Conservation (phyloP, 306 rosid genomes). For the Begonia loranthoides region DNA sequence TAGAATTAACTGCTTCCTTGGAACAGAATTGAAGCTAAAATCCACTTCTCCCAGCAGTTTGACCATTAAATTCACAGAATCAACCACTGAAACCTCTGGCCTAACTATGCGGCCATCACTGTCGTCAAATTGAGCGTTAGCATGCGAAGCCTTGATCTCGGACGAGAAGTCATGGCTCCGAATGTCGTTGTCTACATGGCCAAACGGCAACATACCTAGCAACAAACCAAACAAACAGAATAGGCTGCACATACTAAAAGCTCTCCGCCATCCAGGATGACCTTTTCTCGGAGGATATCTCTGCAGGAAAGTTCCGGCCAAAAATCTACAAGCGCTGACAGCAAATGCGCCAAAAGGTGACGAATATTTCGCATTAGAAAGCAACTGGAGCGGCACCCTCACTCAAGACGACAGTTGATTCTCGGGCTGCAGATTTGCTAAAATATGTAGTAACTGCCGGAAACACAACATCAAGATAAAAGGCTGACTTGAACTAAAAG, state of each 20-base stretch:
- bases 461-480: slow-evolving; percentile 50
- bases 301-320: slow-evolving; percentile 25
- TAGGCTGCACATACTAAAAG: slow-evolving; percentile 31
- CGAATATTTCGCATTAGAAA: slow-evolving; percentile 35
- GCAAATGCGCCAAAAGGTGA: slow-evolving; percentile 22
- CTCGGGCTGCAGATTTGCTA: slow-evolving; percentile 66
- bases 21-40: slow-evolving; percentile 21
- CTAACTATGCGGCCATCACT: slow-evolving; percentile 3
- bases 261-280: slow-evolving; percentile 36
- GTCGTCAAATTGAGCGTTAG: slow-evolving; percentile 19
- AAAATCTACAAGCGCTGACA: slow-evolving; percentile 20
- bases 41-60: slow-evolving; percentile 8
- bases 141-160: slow-evolving; percentile 47
- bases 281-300: slow-evolving; percentile 36
- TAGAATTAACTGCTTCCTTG: slow-evolving; percentile 60
- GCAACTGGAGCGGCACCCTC: no score
- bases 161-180: slow-evolving; percentile 28
- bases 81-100: slow-evolving; percentile 12
- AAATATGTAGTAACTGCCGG: slow-evolving; percentile 52
- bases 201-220: slow-evolving; percentile 61
- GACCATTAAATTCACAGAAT: slow-evolving; percentile 17
- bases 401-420: no score
- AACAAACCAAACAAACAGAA: slow-evolving; percentile 66
- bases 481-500: no score
- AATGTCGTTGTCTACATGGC: slow-evolving; percentile 38